A percentile compares a stretch with the other conserved stretches of the same genome.
Evolutionary conservation across 345 rosid species (phyloP).

Genomic region (Populus pruinosa): DNA sequence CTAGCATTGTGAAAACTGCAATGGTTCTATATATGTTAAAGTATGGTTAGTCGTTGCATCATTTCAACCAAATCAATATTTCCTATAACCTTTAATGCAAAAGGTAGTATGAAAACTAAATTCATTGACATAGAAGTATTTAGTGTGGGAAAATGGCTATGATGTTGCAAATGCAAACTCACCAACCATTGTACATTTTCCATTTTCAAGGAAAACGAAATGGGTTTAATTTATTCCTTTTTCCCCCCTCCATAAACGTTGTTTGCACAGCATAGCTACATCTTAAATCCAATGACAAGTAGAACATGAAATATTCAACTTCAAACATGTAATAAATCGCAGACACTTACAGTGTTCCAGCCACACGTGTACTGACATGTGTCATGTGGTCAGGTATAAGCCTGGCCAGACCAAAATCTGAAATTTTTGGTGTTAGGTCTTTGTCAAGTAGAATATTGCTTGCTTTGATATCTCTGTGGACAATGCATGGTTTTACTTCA

Average conservation of each 20-base stretch:
- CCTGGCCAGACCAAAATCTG: slow-evolving; percentile 96
- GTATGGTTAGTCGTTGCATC: not conserved
- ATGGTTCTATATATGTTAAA: not conserved
- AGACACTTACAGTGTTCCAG: slow-evolving; percentile 40
- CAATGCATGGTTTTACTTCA: slow-evolving; percentile 66
- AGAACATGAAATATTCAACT: not conserved
- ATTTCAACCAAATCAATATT: too few species aligned
- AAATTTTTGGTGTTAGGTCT: slow-evolving; percentile 72
- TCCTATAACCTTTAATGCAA: too few species aligned
- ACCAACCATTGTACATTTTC: too few species aligned
- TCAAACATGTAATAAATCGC: not conserved
- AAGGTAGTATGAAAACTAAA: too few species aligned
- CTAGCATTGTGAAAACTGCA: not conserved
- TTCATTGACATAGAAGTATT: too few species aligned
- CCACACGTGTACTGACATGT: slow-evolving; percentile 97
- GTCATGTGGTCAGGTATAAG: slow-evolving; percentile 80
- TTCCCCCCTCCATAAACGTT: not conserved
- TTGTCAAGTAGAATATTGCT: slow-evolving; percentile 89
- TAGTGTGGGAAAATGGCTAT: too few species aligned
- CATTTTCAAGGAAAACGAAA: too few species aligned
- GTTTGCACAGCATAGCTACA: not conserved
- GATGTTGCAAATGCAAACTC: too few species aligned
- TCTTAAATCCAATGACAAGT: not conserved
- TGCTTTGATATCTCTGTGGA: slow-evolving; percentile 96
- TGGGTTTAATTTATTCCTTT: too few species aligned